Evolutionary conservation across 129 eudicot genomes (phyloP), one percentile per base, ranked within the genome.

Genomic region (Logfia minima): DNA sequence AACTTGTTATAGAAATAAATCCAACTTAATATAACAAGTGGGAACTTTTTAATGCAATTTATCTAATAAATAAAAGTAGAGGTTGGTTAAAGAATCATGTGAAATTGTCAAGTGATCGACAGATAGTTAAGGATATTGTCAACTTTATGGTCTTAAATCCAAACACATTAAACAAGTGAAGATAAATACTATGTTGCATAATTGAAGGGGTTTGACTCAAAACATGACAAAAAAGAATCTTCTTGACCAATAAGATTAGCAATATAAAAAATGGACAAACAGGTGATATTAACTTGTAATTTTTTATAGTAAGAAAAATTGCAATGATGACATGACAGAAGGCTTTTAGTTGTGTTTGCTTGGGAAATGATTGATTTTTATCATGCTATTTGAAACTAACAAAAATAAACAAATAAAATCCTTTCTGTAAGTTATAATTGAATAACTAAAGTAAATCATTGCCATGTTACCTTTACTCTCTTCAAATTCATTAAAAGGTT

Each of bases 301-400:
- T 51, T 77, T 77, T 9, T 37, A 66, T 64, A n/a, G 74, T 10
- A 37, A 65, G 74, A 64, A 51, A 39, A 34, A 22, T 41, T 80
- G 74, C 58, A 34, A 74, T 74, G 65, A 74, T 80, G 80, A 37
- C 63, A 66, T 72, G 79, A 65, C 79, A 80, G 79, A 80, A 64
- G 61, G 82, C 55, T 79, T 68, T 31, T 70, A 79, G 77, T 21
- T 78, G 83, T 73, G 72, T 52, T 79, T n/a, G n/a, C 68, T 79
- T 31, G 77, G 64, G 45, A 72, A 79, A 72, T 80, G 78, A 73
- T 80, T 73, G 79, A 37, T 34, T 10, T 65, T 72, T 72, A 65
- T 80, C 83, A 80, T 72, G 74, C 68, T 61, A 73, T 18, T 72
- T 53, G 23, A 72, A 68, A n/a, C 34, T 51, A 63, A 72, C 59